Base-by-base conservation (phyloP, 140 eudicot species). In the Erigeron philadelphicus region DNA sequence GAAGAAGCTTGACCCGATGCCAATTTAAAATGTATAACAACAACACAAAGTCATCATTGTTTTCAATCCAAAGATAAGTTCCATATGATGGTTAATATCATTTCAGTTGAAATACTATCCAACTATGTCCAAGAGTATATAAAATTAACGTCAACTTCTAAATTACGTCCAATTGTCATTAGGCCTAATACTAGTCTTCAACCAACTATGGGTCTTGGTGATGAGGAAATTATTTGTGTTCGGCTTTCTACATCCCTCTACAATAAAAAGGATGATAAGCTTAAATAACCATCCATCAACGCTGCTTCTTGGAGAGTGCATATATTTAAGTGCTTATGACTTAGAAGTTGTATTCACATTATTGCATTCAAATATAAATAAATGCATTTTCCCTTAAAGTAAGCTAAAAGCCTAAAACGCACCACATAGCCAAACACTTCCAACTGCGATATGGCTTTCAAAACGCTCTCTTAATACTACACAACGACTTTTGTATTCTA, bases 1-100 rank as follows among this genome's bases (percentile, higher is more conserved):
- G 67, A 67, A 31, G 45, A 67, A 15, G 53, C 44, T 46, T 1
- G 61, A 57, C 42, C 31, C 55, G n/a, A 48, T 53, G 43, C 18
- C 48, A 66, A 23, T 74, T 62, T 55, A 67, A 57, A 23, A 16
- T 8, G 59, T 71, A 58, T 19, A 23, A 58, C 12, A 11, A 23
- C 45, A 59, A 25, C 49, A 6, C 7, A 70, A 56, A 9, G 66
- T 23, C 13, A 55, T 19, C 75, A 70, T 9, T 49, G 44, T 41
- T 18, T 43, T 57, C 55, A 23, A 43, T 43, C 56, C 25, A 19
- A 42, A 23, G 25, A 11, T 68, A 18, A 69, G 52, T 69, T 69
- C 59, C 44, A 6, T 54, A 13, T 11, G 11, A 66, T 11, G 21
- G 21, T 3, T 44, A 38, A 38, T 41, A 40, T n/a, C 25, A 62